These are phyloP conservation scores for Marsdenia floribunda DNA, from an alignment of 257 asterid species.

Conservation along the genomic window DNA sequence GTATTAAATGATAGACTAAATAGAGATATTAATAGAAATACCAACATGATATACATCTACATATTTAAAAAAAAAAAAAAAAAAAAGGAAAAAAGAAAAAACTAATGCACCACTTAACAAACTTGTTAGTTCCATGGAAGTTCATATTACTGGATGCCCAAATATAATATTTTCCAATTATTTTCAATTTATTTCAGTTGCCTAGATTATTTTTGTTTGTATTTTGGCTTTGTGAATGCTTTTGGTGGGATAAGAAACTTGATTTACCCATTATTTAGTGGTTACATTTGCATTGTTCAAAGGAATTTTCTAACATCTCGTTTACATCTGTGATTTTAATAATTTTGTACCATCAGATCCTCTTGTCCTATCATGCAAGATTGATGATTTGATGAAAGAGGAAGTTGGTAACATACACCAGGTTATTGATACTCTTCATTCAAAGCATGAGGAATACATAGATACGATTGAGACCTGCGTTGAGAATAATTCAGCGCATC, in stretches of 20 bases:
- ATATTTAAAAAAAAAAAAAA: too few relatives aligned
- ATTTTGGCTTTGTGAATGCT: neutral
- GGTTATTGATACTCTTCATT: slow-evolving; percentile 58
- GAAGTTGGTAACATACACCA: slow-evolving; percentile 52
- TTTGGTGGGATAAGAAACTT: neutral
- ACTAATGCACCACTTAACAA: neutral
- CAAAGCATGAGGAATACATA: slow-evolving; percentile 65
- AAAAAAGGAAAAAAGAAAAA: too few relatives aligned
- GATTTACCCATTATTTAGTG: neutral
- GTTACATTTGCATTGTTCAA: neutral
- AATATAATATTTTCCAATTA: neutral
- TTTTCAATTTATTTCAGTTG: neutral
- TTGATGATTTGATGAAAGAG: slow-evolving; percentile 66
- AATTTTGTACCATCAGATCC: slow-evolving; percentile 48
- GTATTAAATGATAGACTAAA: too few relatives aligned
- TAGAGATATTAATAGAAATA: too few relatives aligned
- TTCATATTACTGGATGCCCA: neutral
- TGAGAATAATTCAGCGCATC: slow-evolving; percentile 55
- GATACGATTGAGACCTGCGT: slow-evolving; percentile 61
- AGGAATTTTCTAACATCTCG: neutral
- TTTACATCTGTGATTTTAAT: neutral
- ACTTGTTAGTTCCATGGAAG: neutral
- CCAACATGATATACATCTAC: too few relatives aligned
- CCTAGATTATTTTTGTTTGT: neutral
- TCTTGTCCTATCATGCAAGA: slow-evolving; percentile 42